Base-by-base conservation (phyloP, 2,329 filamentous ascomycete genomes). In the Diaporthe destruens region DNA sequence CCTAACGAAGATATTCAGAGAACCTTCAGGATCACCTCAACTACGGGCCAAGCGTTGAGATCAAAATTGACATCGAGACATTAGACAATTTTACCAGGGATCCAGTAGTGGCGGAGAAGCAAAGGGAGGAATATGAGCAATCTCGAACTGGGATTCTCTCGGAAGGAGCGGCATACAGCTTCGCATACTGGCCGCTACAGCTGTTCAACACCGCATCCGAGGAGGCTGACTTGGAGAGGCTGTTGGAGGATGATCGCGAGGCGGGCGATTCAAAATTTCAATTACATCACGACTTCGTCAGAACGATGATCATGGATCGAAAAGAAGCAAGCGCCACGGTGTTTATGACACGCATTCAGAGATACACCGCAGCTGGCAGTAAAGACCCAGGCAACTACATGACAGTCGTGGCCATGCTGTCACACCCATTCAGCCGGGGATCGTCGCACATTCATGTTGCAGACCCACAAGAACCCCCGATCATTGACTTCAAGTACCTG, bases 331-430 rank as follows among this genome's bases (percentile, higher is more conserved):
- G 25, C 25, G 57, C 57, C 9, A 63, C 57, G 8, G 39, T 47
- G 8, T 63, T 63, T 18, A 63, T 63, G 57, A 32, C 25, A 2
- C 23, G 57, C 5, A 47, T n/a, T 2, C 57, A 63, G 25, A 47
- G 57, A n/a, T 32, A 63, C 20, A 47, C 39, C 4, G 16, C 25
- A 6, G 3, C 18, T 11, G 57, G 36, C 0, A 47, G 18, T 8
- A 16, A 47, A 25, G 57, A 25, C 9, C 39, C 39, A 2, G 57
- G 57, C 18, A 63, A 63, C 42, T 63, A 63, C 18, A 47, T 63
- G 39, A 63, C 57, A n/a, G 57, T 63, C 25, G 57, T 63, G 9
- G 57, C 57, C 25, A 63, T 63, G 57, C n/a, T 63, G 57, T 47
- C 57, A n/a, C 57, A 63, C 32, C 57, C 57, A 1, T 63, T 63